Evolutionary conservation across 768 basidiomycete genomes (phyloP).

Genomic region (Psilocybe tampanensis): DNA sequence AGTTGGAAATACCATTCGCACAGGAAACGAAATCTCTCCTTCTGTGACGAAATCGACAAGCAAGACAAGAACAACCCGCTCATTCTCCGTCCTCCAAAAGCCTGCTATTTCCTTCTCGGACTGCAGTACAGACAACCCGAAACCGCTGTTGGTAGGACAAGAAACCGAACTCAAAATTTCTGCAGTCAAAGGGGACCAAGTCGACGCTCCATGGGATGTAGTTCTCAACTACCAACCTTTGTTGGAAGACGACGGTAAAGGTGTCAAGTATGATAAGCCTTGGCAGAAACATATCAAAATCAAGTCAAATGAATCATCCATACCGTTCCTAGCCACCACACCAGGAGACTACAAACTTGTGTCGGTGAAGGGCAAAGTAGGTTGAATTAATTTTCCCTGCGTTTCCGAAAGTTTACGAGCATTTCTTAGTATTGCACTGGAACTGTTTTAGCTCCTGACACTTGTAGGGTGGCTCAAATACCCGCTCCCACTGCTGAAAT

Average conservation of each 20-base stretch:
- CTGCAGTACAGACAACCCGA: constrained; percentile 72
- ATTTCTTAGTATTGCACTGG: constrained; percentile 67
- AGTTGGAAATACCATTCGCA: constrained; percentile 71
- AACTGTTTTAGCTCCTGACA: constrained; percentile 82
- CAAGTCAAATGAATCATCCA: constrained; percentile 41
- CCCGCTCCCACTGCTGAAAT: constrained; percentile 84
- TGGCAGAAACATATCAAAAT: constrained; percentile 69
- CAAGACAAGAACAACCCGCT: constrained; percentile 54
- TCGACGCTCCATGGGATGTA: constrained; percentile 73
- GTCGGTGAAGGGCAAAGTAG: constrained; percentile 69
- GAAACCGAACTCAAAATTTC: constrained; percentile 59
- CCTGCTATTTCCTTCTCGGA: constrained; percentile 73
- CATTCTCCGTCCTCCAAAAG: constrained; percentile 70
- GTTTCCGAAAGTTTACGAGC: constrained; percentile 10
- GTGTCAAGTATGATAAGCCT: constrained; percentile 47
- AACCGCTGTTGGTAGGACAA: constrained; percentile 71
- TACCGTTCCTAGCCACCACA: constrained; percentile 51
- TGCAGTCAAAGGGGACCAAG: constrained; percentile 53
- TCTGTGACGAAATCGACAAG: constrained; percentile 25
- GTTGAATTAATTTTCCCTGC: neutral
- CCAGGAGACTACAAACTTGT: constrained; percentile 82
- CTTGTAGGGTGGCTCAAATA: constrained; percentile 73
- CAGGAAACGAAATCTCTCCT: constrained; percentile 34
- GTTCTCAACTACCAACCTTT: constrained; percentile 63
- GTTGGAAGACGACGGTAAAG: constrained; percentile 33